Percentiles rank a stretch among this genome's conserved stretches.
Evolutionary conservation across 2,329 filamentous ascomycete genomes (phyloP).

Genomic region (Calonectria naviculata): DNA sequence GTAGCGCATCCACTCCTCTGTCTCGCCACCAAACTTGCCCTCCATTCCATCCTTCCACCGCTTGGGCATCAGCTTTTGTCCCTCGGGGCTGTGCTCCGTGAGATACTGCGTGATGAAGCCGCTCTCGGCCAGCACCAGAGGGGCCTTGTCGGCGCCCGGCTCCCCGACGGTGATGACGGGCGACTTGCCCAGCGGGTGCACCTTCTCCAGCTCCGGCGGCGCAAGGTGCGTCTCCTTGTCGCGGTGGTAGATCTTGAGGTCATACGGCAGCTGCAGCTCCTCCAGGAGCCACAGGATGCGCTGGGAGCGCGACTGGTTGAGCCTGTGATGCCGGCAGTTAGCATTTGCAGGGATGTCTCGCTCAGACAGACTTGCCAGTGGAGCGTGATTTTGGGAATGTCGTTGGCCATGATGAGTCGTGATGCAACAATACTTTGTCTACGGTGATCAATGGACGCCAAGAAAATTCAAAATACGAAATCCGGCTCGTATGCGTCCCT

Average conservation of each 20-base stretch:
- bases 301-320: constrained; percentile 84
- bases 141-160: constrained; percentile 52
- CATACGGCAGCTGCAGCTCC: constrained; percentile 82
- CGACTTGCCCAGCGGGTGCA: constrained; percentile 90
- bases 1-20: constrained; percentile 68
- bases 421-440: not conserved
- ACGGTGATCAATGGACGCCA: not conserved
- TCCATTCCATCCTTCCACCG: constrained; percentile 69
- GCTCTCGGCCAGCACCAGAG: constrained; percentile 81
- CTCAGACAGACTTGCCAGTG: constrained; percentile 66
- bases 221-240: constrained; percentile 71
- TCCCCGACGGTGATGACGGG: constrained; percentile 77
- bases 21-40: constrained; percentile 68
- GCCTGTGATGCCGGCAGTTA: constrained; percentile 64
- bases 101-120: constrained; percentile 86
- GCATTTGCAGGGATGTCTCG: not conserved
- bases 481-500: not conserved
- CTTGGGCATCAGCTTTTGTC: constrained; percentile 60
- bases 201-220: constrained; percentile 77
- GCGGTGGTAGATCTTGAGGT: constrained; percentile 84
- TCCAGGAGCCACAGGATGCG: constrained; percentile 88
- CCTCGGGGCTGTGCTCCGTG: constrained; percentile 68
- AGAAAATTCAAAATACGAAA: not conserved
- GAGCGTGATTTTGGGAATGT: constrained; percentile 67
- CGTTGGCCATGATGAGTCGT: constrained; percentile 38